These are phyloP conservation scores for Didymella pinodella DNA, from an alignment of 2,329 filamentous ascomycete species.

Conservation along the genomic window DNA sequence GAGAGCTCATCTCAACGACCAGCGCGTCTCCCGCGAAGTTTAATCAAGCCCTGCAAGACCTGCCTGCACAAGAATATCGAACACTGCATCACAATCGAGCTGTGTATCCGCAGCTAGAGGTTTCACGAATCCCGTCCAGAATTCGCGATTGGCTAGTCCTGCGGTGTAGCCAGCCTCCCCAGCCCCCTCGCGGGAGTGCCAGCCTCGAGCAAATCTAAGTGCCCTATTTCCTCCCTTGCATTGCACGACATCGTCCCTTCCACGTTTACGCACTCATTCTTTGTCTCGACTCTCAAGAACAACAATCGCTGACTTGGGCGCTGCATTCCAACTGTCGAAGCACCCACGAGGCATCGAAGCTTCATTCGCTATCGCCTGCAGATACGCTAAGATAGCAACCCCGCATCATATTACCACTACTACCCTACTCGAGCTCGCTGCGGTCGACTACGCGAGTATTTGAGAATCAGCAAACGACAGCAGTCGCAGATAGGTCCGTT, in stretches of 20 bases:
- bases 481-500: neutral
- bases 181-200: slow-evolving; percentile 23
- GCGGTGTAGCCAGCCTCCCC: slow-evolving; percentile 24
- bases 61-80: slow-evolving; percentile 3
- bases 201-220: slow-evolving; percentile 41
- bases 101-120: neutral
- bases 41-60: neutral
- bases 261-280: slow-evolving; percentile 15
- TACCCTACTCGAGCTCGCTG: slow-evolving; percentile 5
- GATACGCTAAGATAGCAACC: slow-evolving; percentile 23
- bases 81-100: slow-evolving; percentile 1
- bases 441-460: slow-evolving; percentile 1
- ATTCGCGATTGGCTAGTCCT: slow-evolving; percentile 3
- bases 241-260: slow-evolving; percentile 24
- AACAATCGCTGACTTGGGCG: slow-evolving; percentile 19
- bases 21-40: neutral
- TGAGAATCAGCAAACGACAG: slow-evolving; percentile 4
- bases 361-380: slow-evolving; percentile 22
- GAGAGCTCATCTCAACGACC: slow-evolving; percentile 2
- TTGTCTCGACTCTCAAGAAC: slow-evolving; percentile 21
- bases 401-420: slow-evolving; percentile 20
- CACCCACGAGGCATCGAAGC: slow-evolving; percentile 9
- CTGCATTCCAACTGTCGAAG: slow-evolving; percentile 20
- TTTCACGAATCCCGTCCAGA: slow-evolving; percentile 1
- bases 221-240: slow-evolving; percentile 42